Conservation (phyloP, 139 green algal genomes). For the Chlorella sp. region DNA sequence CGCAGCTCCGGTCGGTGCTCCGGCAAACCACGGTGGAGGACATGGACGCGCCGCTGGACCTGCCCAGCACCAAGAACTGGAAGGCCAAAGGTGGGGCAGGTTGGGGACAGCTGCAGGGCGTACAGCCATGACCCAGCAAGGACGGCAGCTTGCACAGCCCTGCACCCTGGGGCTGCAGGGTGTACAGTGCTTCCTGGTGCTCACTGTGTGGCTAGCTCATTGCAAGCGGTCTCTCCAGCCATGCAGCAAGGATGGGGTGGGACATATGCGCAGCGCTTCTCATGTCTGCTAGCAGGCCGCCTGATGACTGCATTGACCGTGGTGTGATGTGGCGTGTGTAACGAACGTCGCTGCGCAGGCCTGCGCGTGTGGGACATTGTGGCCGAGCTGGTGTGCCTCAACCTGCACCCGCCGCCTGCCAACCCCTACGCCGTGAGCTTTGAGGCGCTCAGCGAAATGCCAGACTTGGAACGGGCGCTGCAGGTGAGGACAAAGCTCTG, state of each 20-base stretch:
- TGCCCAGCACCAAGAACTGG: conserved; percentile 47
- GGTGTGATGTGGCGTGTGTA: background rate
- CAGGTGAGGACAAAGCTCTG: conserved; percentile 44
- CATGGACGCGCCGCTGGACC: conserved; percentile 51
- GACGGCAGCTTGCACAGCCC: too few species aligned
- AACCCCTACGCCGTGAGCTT: conserved; percentile 59
- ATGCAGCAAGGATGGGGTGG: too few species aligned
- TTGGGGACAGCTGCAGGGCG: too few species aligned
- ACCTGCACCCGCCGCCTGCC: conserved; percentile 34
- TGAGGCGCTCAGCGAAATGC: conserved; percentile 44
- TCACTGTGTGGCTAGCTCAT: background rate
- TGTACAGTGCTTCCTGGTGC: background rate
- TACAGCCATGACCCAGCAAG: too few species aligned
- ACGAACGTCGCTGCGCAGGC: conserved; percentile 15
- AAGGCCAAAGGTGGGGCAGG: conserved; percentile 30
- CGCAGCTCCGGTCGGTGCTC: conserved; percentile 38
- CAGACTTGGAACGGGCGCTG: conserved; percentile 44
- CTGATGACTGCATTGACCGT: too few species aligned
- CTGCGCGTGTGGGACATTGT: conserved; percentile 54
- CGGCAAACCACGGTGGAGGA: conserved; percentile 19
- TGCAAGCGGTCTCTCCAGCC: background rate
- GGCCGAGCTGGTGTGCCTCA: conserved; percentile 49
- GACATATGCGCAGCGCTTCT: too few species aligned
- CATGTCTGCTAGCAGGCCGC: too few species aligned
- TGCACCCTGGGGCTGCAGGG: too few species aligned